A percentile compares a stretch with the other conserved stretches of the same genome.
These are phyloP conservation scores for Colletotrichum costaricense DNA, from an alignment of 2,329 filamentous ascomycete species.

Conservation along the genomic window DNA sequence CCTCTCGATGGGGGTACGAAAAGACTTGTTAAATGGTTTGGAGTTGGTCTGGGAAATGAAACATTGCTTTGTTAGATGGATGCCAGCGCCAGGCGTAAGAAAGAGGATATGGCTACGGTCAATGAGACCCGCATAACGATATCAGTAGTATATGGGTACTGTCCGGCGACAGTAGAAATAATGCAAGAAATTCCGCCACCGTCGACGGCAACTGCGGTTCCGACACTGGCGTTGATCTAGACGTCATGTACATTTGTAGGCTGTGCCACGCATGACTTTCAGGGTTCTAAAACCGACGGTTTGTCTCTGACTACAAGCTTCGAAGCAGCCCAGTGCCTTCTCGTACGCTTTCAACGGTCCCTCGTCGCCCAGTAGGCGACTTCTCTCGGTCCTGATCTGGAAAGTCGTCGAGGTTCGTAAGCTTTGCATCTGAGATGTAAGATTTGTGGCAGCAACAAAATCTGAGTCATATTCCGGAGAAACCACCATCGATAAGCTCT, in stretches of 20 bases:
- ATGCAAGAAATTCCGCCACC: conserved; percentile 19
- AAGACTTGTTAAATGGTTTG: conserved; percentile 26
- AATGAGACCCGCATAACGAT: background rate
- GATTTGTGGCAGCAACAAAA: no score
- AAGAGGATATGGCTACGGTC: background rate
- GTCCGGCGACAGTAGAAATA: conserved; percentile 1
- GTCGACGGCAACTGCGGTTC: background rate
- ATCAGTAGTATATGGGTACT: background rate
- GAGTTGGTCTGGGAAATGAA: conserved; percentile 30
- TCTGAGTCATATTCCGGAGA: no score
- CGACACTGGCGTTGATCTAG: background rate
- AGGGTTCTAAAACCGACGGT: background rate
- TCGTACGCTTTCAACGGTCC: background rate
- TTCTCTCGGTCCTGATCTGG: no score
- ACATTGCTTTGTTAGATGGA: conserved; percentile 24
- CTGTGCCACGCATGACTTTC: background rate
- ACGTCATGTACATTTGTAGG: background rate
- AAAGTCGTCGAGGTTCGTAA: no score
- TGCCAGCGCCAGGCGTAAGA: conserved; percentile 16
- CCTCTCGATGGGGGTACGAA: background rate
- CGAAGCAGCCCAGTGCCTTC: background rate
- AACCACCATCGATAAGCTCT: no score
- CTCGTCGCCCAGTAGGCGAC: no score
- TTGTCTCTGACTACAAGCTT: background rate
- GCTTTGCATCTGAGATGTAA: no score